Conservation (phyloP, 208 protist species). For the Wallacemonas sp. region DNA sequence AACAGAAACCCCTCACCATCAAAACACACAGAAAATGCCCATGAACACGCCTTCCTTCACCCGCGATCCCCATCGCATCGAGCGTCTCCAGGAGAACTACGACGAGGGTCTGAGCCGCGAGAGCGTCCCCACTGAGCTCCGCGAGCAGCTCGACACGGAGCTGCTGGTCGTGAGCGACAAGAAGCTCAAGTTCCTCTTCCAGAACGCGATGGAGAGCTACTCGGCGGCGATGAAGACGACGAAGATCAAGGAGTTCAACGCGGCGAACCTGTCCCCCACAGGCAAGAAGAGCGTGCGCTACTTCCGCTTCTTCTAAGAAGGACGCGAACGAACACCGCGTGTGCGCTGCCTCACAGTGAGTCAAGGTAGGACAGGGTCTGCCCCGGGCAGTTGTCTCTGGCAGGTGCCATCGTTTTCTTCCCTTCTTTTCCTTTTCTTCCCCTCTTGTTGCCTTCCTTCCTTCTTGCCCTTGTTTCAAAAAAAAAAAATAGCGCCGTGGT, state of each 20-base stretch:
- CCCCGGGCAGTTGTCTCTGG: not conserved
- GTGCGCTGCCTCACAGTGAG: too few relatives aligned
- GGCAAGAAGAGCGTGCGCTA: constrained; percentile 26
- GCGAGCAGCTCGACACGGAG: constrained; percentile 60
- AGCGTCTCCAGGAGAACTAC: constrained; percentile 80
- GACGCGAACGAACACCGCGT: too few relatives aligned
- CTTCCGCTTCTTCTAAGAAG: constrained; percentile 47
- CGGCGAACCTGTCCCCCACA: constrained; percentile 22
- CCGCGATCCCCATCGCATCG: constrained; percentile 56
- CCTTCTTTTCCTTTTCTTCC: not conserved
- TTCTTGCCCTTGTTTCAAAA: too few relatives aligned
- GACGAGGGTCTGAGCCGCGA: constrained; percentile 70
- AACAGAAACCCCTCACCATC: not conserved
- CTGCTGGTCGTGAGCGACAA: constrained; percentile 44
- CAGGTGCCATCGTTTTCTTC: not conserved
- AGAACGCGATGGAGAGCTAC: constrained; percentile 78
- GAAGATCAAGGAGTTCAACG: constrained; percentile 63
- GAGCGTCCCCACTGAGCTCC: constrained; percentile 41
- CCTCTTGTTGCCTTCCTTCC: constrained; percentile 2
- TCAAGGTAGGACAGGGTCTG: too few relatives aligned
- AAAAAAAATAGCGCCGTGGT: too few relatives aligned
- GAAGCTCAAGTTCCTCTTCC: constrained; percentile 77
- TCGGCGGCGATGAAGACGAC: constrained; percentile 52
- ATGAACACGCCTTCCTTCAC: constrained; percentile 76
- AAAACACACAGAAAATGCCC: constrained; percentile 40